phyloP scores from a whole-genome alignment of 768 basidiomycete species.

The Cyclocybe cylindracea region DNA sequence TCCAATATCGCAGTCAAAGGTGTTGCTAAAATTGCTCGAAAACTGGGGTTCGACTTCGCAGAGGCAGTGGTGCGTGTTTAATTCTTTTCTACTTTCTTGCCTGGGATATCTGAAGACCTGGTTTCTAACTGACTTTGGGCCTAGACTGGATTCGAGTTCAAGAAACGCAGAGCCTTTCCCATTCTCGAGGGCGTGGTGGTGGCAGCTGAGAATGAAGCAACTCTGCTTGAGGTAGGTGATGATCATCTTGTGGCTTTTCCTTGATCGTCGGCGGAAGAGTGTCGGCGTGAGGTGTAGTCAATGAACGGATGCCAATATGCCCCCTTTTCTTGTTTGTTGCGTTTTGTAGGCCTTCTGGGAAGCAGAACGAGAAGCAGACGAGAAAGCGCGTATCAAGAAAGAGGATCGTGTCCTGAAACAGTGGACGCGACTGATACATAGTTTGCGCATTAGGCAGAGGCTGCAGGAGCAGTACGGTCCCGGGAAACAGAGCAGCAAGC shows the following conservation, averaged over 20 bases:
- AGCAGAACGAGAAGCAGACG: conserved; percentile 73
- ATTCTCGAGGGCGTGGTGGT: conserved; percentile 85
- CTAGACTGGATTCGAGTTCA: conserved; percentile 96
- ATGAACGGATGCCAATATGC: not conserved
- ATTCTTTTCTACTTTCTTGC: not conserved
- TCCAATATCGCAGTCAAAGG: conserved; percentile 64
- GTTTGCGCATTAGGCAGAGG: conserved; percentile 82
- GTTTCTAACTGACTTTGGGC: conserved; percentile 9
- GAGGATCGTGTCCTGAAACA: conserved; percentile 82
- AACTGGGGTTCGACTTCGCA: conserved; percentile 86
- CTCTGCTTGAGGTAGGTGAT: conserved; percentile 66
- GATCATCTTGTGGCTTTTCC: conserved; percentile 9
- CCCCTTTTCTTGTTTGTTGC: conserved; percentile 6
- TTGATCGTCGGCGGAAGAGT: not conserved
- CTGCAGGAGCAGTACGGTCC: conserved; percentile 75
- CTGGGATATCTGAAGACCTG: conserved; percentile 3
- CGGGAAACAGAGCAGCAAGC: conserved; percentile 23
- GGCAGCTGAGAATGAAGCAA: conserved; percentile 74
- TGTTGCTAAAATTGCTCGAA: conserved; percentile 84
- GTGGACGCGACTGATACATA: conserved; percentile 87
- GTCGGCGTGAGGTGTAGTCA: too few relatives aligned
- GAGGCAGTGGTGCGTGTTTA: conserved; percentile 85
- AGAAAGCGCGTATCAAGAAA: conserved; percentile 73
- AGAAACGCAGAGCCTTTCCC: conserved; percentile 86
- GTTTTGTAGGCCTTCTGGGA: conserved; percentile 77